Evolutionary conservation across 2,329 filamentous ascomycete genomes (phyloP), one percentile per base, ranked within the genome.

Genomic region (Fusarium pseudocircinatum): DNA sequence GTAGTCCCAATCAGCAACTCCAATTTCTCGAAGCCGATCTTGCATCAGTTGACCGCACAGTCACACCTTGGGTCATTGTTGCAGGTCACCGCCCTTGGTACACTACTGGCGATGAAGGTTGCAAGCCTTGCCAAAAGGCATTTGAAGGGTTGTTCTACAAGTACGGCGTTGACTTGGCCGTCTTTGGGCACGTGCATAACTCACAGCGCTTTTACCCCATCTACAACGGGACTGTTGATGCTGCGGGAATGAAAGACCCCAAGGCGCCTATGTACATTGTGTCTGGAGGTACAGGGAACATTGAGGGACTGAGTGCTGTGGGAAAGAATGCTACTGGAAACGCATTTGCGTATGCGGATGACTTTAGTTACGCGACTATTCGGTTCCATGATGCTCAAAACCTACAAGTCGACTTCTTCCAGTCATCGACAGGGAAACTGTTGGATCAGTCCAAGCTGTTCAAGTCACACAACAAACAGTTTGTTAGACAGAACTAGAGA

Each of bases 41-140:
- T 0, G 85, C 86, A 0, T 86, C 85, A 0, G 87, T 90, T 39
- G 87, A 90, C 78, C 85, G 88, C 54, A 79, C 73, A 6, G 81
- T 88, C 0, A 90, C 88, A 0, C 88, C 88, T 0, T 90, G 78
- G 78, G 56, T 79, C 4, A 54, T 79, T 32, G 77, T 79, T 20
- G 76, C 80, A 6, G 84, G 84, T 9, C 85, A 86, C 67, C 78
- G 85, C 3, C 84, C 85, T 1, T 86, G 86, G 86, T 89, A 88
- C 78, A 81, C 83, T 13, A 84, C 83, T 1, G 78, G 78, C 3
- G 76, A 78, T 20, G 65, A 64, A 44, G 75, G 62, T 8, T 74
- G 71, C 49, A 56, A 37, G 13, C 50, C 63, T 14, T 74, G 72
- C n/a, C 71, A 74, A 36, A 16, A 50, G 4, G 69, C 69, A 4